Evolutionary conservation across 345 rosid genomes (phyloP).

Genomic region (Raphanus sativus): DNA sequence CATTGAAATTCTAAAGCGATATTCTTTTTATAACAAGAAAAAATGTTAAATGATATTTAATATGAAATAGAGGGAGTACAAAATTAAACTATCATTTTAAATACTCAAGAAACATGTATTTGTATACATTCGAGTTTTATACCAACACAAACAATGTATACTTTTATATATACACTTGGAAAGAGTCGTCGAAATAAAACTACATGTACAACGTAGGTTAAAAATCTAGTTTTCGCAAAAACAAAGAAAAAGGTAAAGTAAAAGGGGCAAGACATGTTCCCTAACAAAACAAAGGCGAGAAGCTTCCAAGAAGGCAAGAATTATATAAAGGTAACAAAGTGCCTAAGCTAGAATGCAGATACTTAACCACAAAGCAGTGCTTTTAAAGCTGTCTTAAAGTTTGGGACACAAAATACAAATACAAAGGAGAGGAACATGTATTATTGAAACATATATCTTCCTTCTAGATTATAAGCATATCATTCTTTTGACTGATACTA

Average conservation of each 20-base stretch:
- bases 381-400: slow-evolving; percentile 34
- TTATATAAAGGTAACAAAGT: slow-evolving; percentile 25
- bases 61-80: too few species aligned
- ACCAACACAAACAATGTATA: neutral
- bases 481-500: slow-evolving; percentile 19
- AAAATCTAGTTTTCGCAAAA: neutral
- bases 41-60: too few species aligned
- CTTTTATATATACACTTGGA: neutral
- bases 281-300: neutral
- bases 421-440: slow-evolving; percentile 10
- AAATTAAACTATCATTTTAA: neutral
- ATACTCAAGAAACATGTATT: neutral
- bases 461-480: slow-evolving; percentile 26
- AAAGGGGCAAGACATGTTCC: slow-evolving; percentile 6
- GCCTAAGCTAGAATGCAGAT: slow-evolving; percentile 28
- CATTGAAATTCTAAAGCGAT: too few species aligned
- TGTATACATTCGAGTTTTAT: slow-evolving; percentile 1
- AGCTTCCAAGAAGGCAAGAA: slow-evolving; percentile 35
- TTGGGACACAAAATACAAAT: slow-evolving; percentile 21
- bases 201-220: neutral
- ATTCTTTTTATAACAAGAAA: too few species aligned
- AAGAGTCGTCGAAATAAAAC: neutral
- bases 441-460: slow-evolving; percentile 20
- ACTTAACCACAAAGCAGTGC: slow-evolving; percentile 36
- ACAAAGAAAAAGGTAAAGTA: neutral